A percentile compares a stretch with the other conserved stretches of the same genome.
Evolutionary conservation across 352 stramenopile species (phyloP).

Genomic region (Phytophthora pluvialis): DNA sequence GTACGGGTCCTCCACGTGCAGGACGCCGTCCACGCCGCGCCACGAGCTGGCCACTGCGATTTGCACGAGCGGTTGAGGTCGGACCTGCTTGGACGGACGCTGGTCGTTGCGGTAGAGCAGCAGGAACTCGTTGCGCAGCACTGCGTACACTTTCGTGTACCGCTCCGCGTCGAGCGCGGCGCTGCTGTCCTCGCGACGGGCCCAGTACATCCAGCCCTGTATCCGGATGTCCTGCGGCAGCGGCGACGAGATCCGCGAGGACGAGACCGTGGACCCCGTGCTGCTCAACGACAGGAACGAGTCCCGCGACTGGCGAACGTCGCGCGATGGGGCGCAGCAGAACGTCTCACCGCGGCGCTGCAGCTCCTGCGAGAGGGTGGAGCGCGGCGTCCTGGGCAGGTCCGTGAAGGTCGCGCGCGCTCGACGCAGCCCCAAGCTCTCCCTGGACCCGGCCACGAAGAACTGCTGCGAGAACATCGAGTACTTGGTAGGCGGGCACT

Average conservation of each 20-base stretch:
- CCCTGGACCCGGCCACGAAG: conserved; percentile 26
- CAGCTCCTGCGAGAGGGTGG: conserved; percentile 9
- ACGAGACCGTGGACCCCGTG: conserved; percentile 28
- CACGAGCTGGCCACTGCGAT: conserved; percentile 64
- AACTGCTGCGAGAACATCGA: conserved; percentile 40
- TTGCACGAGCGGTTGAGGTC: conserved; percentile 58
- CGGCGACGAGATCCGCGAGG: conserved; percentile 33
- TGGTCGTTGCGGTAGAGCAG: conserved; percentile 67
- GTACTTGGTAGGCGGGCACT: conserved; percentile 34
- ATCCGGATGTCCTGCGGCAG: conserved; percentile 44
- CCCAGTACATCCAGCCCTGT: conserved; percentile 84
- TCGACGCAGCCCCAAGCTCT: conserved; percentile 30
- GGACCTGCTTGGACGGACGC: conserved; percentile 41
- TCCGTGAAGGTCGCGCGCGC: conserved; percentile 32
- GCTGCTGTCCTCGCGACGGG: conserved; percentile 33
- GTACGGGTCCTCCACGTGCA: conserved; percentile 66
- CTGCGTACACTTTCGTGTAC: conserved; percentile 77
- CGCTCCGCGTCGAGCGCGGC: conserved; percentile 38
- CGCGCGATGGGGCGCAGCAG: conserved; percentile 21
- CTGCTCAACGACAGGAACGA: conserved; percentile 35
- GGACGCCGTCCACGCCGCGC: conserved; percentile 47
- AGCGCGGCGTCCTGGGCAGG: conserved; percentile 3
- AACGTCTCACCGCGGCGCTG: conserved; percentile 28
- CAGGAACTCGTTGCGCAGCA: conserved; percentile 73
- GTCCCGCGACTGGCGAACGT: conserved; percentile 26